Evolutionary conservation across 805 yeast species (phyloP), one percentile per base, ranked within the genome.

Genomic region (Candida suzukii): DNA sequence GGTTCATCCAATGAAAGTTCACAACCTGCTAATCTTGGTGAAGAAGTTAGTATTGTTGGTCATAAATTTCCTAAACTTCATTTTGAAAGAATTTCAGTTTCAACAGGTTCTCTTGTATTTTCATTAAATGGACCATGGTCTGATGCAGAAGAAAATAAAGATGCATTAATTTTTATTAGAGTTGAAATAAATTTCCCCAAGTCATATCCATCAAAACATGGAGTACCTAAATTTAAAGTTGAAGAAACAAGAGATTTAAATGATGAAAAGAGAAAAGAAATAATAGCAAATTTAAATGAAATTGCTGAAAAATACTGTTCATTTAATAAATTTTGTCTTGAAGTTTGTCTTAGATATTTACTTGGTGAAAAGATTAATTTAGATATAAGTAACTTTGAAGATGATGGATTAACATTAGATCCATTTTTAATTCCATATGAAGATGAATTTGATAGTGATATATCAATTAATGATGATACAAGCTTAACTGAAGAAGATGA

Each of bases 41-140:
- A 90, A 59, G 99, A 91, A 59, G 88, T 93, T 2, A 83, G 95
- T 47, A 68, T 76, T 16, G 88, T 88, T 7, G 95, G 96, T 2
- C 88, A 83, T 50, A 86, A 85, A 51, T 88, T 90, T 56, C 95
- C 96, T 1, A 87, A 83, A 50, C 73, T 93, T 3, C 66, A 80
- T 2, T 88, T 93, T 58, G 98, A 91, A 54, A 79, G 80, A 50
- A 88, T 93, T 6, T 80, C 93, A 2, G 95, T 91, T 0, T 78
- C 95, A 0, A 83, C 95, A 0, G 96, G 98, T 32, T 78, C 72
- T 25, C 65, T 90, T 42, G 77, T 79, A 3, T 60, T 93, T 12
- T 80, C 95, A n/a, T 60, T 93, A 40, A 74, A 80, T 47, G 97
- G 97, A 0, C 86, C 88, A 1, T 80, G 88, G 86, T 70, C 76